Evolutionary conservation across 225 moss, liverwort and hornwort species (phyloP).

Genomic region (Polytrichum formosum): DNA sequence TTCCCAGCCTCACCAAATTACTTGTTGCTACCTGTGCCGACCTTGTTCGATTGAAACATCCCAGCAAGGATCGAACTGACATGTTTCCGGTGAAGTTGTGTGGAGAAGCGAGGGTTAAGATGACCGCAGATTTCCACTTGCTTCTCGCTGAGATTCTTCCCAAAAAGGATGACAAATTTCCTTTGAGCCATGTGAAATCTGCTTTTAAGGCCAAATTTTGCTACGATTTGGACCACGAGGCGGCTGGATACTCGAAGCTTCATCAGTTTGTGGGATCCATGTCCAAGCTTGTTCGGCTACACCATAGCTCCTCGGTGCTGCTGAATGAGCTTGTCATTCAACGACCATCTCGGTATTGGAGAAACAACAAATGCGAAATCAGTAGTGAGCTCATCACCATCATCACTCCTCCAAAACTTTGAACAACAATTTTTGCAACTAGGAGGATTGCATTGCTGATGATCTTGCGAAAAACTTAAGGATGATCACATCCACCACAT

Average conservation of each 20-base stretch:
- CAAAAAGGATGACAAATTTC: constrained; percentile 3
- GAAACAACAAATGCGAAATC: constrained; percentile 4
- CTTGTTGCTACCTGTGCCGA: constrained; percentile 13
- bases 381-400: too few species aligned
- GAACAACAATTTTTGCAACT: too few species aligned
- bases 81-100: constrained; percentile 20
- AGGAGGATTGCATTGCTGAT: too few species aligned
- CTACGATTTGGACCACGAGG: constrained; percentile 24
- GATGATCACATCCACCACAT: too few species aligned
- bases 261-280: constrained; percentile 22
- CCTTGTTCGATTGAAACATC: constrained; percentile 16
- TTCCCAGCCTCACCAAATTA: constrained; percentile 9
- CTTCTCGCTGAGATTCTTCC: constrained; percentile 15
- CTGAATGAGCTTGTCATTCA: constrained; percentile 17
- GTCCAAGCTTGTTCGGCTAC: constrained; percentile 17
- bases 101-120: neutral
- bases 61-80: constrained; percentile 8
- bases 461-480: too few species aligned
- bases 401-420: too few species aligned
- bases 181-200: constrained; percentile 18
- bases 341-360: constrained; percentile 10
- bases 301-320: constrained; percentile 12
- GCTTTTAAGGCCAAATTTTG: constrained; percentile 15
- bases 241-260: constrained; percentile 18
- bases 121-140: constrained; percentile 8